Evolutionary conservation across 2,329 filamentous ascomycete species (phyloP), one percentile per base, ranked within the genome.

Genomic region (Penicillium sp.): DNA sequence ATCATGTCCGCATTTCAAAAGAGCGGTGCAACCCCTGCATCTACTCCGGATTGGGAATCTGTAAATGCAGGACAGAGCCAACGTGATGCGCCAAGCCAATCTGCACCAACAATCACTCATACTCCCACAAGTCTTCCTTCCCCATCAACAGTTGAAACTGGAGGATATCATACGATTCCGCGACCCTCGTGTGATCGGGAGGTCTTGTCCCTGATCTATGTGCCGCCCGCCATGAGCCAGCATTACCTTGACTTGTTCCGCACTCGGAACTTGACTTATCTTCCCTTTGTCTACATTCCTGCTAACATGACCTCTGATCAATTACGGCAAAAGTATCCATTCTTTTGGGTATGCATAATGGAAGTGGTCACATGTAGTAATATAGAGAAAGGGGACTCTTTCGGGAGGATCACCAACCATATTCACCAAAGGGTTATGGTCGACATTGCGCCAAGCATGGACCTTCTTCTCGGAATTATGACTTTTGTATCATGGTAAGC

Each of bases 311-410:
- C 61, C 11, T 62, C 66, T 11, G 51, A 61, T 14, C 55, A 63
- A 42, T 52, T 77, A 2, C 68, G 67, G 13, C 47, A 57, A 7
- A 59, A 72, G 13, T 63, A 67, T 41, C 74, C 74, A 0, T 76
- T 76, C 27, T 54, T 75, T 8, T 77, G 74, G 73, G 53, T 73
- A 16, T 69, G 70, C 11, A 68, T 76, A 13, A 74, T 75, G 68
- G 65, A 69, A 0, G 58, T 75, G 6, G 54, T 59, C 0, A 59
- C 63, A 2, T 67, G 59, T 11, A 53, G 49, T 1, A 43, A 51
- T 4, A 23, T 49, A 8, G 47, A 57, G 26, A 58, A 62, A 35
- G 58, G 64, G 0, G 27, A 36, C 7, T 35, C 60, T 4, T 62
- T 61, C 29, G 27, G 27, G 5, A 61, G 51, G 50, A 58, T 67